Evolutionary conservation across 2,329 filamentous ascomycete genomes (phyloP), one percentile per base, ranked within the genome.

Genomic region (Phyllosticta capitalensis): DNA sequence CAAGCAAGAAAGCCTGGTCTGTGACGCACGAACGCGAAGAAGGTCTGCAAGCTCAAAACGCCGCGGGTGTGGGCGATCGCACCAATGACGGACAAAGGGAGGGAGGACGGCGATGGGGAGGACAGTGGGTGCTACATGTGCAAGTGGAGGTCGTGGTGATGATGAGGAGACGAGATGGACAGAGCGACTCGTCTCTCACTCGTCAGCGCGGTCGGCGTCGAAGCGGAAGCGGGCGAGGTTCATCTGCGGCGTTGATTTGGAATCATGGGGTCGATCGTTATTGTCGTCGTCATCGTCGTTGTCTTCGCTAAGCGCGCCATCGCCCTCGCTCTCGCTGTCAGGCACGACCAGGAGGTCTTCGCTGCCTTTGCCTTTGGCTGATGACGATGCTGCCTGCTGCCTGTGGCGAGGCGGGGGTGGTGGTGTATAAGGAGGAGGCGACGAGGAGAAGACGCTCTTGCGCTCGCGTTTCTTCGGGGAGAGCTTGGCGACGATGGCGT

Each of bases 261-360:
- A 24, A 4, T 26, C 19, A 7, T 26, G 4, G 24, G 24, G 24
- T 26, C 7, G 24, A 7, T 26, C 24, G 19, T 38, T 28, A 9
- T 50, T 51, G 7, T 54, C 52, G 24, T 26, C 24, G 19, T 38
- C 50, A 9, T 50, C 56, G 7, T 54, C 52, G 17, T 59, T 52
- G 7, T n/a, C 5, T 5, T 54, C 56, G 5, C 51, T 54, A 9
- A 65, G 9, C 17, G 24, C 53, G 5, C 20, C 28, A 7, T 72
- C 69, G 24, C 68, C 70, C 48, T 74, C 72, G 17, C 66, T 71
- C 38, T 74, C 73, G 64, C 77, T 79, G 51, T 78, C 72, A 0
- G 75, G 76, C 0, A 79, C 69, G 22, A 60, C 52, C 14, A 79
- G 64, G 19, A 78, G 60, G 55, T 79, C 77, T 62, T 79, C 77